These are phyloP conservation scores for Gaeumannomyces sp. DNA, from an alignment of 2,329 filamentous ascomycete genomes.

Conservation along the genomic window DNA sequence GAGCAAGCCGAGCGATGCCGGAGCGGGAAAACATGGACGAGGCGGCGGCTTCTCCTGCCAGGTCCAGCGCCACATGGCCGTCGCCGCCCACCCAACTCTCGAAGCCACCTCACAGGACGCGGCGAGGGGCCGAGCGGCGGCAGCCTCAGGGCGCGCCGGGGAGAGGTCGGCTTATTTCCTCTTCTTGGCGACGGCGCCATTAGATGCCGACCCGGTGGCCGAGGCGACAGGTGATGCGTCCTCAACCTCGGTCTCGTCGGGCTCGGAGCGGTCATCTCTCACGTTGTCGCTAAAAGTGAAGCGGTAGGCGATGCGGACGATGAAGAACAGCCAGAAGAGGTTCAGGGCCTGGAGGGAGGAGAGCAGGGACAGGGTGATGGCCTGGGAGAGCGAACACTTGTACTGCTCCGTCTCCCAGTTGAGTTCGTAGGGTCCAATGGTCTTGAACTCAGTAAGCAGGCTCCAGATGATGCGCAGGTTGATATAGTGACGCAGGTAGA, in stretches of 20 bases:
- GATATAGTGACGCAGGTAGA: slow-evolving; percentile 82
- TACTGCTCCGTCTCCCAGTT: slow-evolving; percentile 73
- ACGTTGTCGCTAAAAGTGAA: slow-evolving; percentile 56
- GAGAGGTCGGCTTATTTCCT: slow-evolving; percentile 4
- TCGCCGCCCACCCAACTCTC: not conserved
- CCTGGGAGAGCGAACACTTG: slow-evolving; percentile 66
- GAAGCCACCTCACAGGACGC: not conserved
- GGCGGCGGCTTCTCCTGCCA: not conserved
- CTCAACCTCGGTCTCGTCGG: slow-evolving; percentile 53
- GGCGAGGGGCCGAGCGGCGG: not conserved
- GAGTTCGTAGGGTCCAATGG: slow-evolving; percentile 66
- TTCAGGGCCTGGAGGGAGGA: slow-evolving; percentile 67
- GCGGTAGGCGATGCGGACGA: slow-evolving; percentile 66
- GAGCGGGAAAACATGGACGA: not conserved
- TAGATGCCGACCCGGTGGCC: slow-evolving; percentile 6
- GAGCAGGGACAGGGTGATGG: slow-evolving; percentile 61
- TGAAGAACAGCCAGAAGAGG: slow-evolving; percentile 76
- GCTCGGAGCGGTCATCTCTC: slow-evolving; percentile 67
- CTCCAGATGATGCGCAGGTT: slow-evolving; percentile 73
- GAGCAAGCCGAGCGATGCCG: too few species aligned
- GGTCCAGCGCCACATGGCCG: not conserved
- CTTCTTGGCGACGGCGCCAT: slow-evolving; percentile 17
- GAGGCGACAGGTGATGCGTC: slow-evolving; percentile 14
- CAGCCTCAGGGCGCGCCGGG: not conserved
- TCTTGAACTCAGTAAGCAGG: slow-evolving; percentile 68